Percentiles rank a stretch among this genome's conserved stretches.
Conservation (phyloP, 441 rosid genomes). For the Isatis lusitanica region DNA sequence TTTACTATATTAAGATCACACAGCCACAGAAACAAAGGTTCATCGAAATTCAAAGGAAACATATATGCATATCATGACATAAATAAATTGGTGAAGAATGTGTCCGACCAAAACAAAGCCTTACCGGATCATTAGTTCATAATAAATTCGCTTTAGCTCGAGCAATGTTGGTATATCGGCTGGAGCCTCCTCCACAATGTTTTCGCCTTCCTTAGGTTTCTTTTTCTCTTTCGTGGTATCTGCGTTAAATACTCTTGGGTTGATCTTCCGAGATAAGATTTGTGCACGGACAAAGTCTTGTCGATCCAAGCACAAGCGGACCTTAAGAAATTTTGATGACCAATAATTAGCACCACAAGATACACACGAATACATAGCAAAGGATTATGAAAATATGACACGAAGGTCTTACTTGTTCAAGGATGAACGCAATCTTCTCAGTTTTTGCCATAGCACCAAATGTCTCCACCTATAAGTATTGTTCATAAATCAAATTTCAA, state of each 20-base stretch:
- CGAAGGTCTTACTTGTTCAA: constrained; percentile 26
- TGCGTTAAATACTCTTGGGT: constrained; percentile 73
- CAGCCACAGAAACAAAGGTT: neutral
- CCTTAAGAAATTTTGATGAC: constrained; percentile 44
- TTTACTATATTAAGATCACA: neutral
- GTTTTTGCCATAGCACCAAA: constrained; percentile 99
- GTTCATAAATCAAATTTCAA: constrained; percentile 19
- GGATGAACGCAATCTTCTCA: constrained; percentile 94
- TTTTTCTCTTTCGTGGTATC: constrained; percentile 75
- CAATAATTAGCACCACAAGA: neutral
- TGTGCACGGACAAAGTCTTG: constrained; percentile 90
- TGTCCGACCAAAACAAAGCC: neutral
- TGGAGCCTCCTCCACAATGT: constrained; percentile 80
- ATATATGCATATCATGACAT: neutral
- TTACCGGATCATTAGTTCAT: constrained; percentile 82
- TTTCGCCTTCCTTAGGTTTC: constrained; percentile 86
- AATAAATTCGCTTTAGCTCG: constrained; percentile 79
- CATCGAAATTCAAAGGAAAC: neutral
- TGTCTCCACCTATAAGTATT: constrained; percentile 71
- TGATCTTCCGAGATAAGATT: constrained; percentile 85
- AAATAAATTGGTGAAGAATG: neutral
- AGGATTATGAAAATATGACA: neutral
- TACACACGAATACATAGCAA: neutral
- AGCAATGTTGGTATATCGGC: constrained; percentile 80
- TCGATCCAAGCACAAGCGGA: constrained; percentile 88